These are phyloP conservation scores for Cruciata laevipes DNA, from an alignment of 257 asterid genomes.

Conservation along the genomic window DNA sequence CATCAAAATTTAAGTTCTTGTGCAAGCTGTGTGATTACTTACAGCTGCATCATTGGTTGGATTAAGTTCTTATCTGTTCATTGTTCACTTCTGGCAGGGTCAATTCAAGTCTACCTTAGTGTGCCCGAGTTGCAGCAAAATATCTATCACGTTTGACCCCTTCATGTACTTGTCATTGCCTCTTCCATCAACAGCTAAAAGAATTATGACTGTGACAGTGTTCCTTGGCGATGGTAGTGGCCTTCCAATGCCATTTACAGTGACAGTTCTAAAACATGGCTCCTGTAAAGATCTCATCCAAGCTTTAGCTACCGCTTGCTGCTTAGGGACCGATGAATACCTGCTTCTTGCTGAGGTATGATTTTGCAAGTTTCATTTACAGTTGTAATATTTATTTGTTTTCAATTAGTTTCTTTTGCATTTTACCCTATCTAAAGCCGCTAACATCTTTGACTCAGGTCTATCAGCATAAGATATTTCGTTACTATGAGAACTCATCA, in stretches of 20 bases:
- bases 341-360: constrained; percentile 89
- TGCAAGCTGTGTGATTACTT: neutral
- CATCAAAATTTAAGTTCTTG: neutral
- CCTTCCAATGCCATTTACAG: constrained; percentile 90
- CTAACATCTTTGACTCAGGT: constrained; percentile 42
- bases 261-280: constrained; percentile 72
- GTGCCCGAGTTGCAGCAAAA: constrained; percentile 79
- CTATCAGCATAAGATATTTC: constrained; percentile 68
- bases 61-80: constrained; percentile 2
- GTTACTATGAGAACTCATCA: constrained; percentile 72
- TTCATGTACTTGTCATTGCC: constrained; percentile 96
- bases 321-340: constrained; percentile 65
- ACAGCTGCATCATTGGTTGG: neutral
- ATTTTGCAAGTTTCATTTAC: constrained; percentile 2
- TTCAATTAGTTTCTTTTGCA: constrained; percentile 9
- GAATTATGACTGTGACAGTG: constrained; percentile 71
- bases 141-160: constrained; percentile 93
- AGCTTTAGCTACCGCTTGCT: constrained; percentile 59
- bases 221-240: constrained; percentile 80
- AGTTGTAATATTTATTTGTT: no score
- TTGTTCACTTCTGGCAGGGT: constrained; percentile 49
- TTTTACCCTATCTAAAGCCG: constrained; percentile 17
- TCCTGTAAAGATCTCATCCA: constrained; percentile 70
- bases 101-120: constrained; percentile 94
- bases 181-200: constrained; percentile 85